These are phyloP conservation scores for Ustilago crameri DNA, from an alignment of 1,284 basidiomycete genomes.

Conservation along the genomic window DNA sequence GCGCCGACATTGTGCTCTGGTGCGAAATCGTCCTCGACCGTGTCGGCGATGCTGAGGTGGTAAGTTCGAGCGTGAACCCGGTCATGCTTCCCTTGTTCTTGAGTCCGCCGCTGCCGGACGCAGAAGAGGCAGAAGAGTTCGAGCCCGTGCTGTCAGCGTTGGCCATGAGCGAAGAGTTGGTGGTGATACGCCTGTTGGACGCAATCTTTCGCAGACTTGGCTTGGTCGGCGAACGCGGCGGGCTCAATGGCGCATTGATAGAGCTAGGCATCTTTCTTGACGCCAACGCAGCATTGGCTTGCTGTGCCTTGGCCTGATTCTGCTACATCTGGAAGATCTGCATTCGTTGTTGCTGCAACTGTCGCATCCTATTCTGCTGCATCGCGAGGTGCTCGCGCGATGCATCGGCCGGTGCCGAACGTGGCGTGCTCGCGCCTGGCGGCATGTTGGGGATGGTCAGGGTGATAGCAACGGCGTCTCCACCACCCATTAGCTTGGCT, in stretches of 20 bases:
- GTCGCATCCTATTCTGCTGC: constrained; percentile 34
- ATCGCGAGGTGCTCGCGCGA: constrained; percentile 25
- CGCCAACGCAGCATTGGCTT: constrained; percentile 9
- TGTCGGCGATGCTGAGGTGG: constrained; percentile 37
- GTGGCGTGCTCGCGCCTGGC: constrained; percentile 25
- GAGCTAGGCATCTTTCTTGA: constrained; percentile 29
- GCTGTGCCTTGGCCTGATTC: constrained; percentile 7
- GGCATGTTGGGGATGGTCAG: constrained; percentile 13
- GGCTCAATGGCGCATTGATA: constrained; percentile 31
- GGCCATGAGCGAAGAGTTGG: constrained; percentile 5
- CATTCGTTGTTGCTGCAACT: constrained; percentile 37
- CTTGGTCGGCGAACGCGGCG: constrained; percentile 31
- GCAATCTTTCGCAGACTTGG: constrained; percentile 50
- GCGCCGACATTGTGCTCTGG: constrained; percentile 15
- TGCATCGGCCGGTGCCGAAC: constrained; percentile 34
- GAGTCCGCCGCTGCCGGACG: constrained; percentile 3
- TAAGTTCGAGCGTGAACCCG: constrained; percentile 38
- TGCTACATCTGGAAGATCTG: constrained; percentile 41
- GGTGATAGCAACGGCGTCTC: background rate
- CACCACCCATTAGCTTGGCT: constrained; percentile 21
- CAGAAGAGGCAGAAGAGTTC: constrained; percentile 17
- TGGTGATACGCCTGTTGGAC: constrained; percentile 42
- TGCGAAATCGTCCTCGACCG: constrained; percentile 40
- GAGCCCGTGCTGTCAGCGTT: constrained; percentile 15
- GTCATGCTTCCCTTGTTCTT: constrained; percentile 19